These are phyloP conservation scores for Saxispiralis lemnorum DNA, from an alignment of 495 filamentous ascomycete species.

Conservation along the genomic window DNA sequence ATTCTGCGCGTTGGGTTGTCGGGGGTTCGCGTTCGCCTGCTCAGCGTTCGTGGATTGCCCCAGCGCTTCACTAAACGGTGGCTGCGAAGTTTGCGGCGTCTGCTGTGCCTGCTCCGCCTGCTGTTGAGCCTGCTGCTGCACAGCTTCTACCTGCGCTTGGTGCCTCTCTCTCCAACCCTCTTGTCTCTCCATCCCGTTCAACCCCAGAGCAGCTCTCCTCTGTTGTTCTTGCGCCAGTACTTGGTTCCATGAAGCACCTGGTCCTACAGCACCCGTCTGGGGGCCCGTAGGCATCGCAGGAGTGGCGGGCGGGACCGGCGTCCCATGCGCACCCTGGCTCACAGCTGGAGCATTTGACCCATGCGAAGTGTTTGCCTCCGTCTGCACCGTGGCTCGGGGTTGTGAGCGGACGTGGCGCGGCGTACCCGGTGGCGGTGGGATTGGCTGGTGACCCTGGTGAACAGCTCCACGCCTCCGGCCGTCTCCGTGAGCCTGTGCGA, in stretches of 20 bases:
- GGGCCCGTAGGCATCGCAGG: too few relatives aligned
- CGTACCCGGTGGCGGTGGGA: too few relatives aligned
- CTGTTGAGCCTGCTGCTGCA: not conserved
- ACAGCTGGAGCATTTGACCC: too few relatives aligned
- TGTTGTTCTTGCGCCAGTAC: slow-evolving; percentile 10
- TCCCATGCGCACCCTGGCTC: too few relatives aligned
- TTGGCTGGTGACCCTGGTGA: too few relatives aligned
- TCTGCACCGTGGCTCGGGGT: too few relatives aligned
- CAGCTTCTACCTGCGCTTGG: not conserved
- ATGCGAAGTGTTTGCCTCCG: too few relatives aligned
- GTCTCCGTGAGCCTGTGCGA: not conserved
- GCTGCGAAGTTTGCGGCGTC: too few relatives aligned
- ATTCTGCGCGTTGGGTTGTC: not conserved
- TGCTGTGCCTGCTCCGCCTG: not conserved
- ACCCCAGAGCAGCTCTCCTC: slow-evolving; percentile 14
- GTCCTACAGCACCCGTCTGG: too few relatives aligned
- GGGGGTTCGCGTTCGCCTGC: not conserved
- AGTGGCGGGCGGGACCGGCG: too few relatives aligned
- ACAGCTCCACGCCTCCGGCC: slow-evolving; percentile 10
- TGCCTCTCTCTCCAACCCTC: not conserved
- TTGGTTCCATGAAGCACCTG: not conserved
- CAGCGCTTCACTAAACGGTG: too few relatives aligned
- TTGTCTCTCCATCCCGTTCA: slow-evolving; percentile 7
- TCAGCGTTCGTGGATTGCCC: not conserved
- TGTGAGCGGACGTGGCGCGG: too few relatives aligned